These are phyloP conservation scores for Coniella lustricola DNA, from an alignment of 2,329 filamentous ascomycete species.

Conservation along the genomic window DNA sequence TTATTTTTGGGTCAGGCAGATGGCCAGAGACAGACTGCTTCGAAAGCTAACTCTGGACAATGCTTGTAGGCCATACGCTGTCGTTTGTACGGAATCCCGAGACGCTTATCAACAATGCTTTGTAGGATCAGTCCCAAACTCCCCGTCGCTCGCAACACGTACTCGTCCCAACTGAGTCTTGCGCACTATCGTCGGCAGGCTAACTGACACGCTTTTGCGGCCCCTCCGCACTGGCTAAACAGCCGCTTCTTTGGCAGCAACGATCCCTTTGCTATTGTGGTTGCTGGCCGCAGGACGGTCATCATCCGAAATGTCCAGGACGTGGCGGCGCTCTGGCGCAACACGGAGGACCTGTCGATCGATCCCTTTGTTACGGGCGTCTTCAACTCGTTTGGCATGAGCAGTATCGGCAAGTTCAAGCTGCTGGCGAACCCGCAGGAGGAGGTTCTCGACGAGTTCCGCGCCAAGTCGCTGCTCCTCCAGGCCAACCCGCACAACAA, in stretches of 20 bases:
- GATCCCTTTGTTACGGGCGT: not conserved
- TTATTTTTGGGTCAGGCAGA: too few relatives aligned
- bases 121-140: too few relatives aligned
- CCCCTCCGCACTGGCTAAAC: too few relatives aligned
- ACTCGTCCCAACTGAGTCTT: too few relatives aligned
- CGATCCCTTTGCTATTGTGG: not conserved
- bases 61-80: not conserved
- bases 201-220: too few relatives aligned
- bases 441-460: not conserved
- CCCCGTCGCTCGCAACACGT: too few relatives aligned
- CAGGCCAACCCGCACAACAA: not conserved
- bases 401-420: not conserved
- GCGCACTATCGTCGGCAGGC: too few relatives aligned
- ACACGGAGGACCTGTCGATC: not conserved
- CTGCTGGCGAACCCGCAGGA: not conserved
- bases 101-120: not conserved
- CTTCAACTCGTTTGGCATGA: not conserved
- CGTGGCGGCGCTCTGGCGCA: not conserved
- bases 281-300: not conserved
- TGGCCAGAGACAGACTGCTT: too few relatives aligned
- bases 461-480: not conserved
- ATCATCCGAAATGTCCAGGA: not conserved
- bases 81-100: not conserved
- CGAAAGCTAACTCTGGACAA: too few relatives aligned
- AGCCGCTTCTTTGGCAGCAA: not conserved